A percentile compares a stretch with the other conserved stretches of the same genome.
Evolutionary conservation across 352 stramenopile species (phyloP).

Genomic region (Globisporangium nunn): DNA sequence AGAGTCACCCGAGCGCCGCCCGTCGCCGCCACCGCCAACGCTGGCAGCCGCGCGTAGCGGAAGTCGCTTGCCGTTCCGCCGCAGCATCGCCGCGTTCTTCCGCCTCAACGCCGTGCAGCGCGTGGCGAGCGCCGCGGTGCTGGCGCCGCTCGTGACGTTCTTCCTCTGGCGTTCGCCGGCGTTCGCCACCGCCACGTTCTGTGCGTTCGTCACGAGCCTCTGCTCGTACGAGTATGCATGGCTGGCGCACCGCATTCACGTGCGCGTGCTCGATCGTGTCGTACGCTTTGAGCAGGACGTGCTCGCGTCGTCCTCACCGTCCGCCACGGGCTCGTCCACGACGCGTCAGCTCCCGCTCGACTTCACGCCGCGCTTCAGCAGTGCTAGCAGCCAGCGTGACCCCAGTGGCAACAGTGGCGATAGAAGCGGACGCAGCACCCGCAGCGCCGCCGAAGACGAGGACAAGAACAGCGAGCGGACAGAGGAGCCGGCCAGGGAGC

Average conservation of each 20-base stretch:
- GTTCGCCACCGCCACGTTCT: constrained; percentile 61
- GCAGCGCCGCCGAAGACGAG: constrained; percentile 22
- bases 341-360: neutral
- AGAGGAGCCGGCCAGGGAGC: neutral
- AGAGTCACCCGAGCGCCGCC: neutral
- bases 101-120: constrained; percentile 53
- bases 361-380: neutral
- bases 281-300: constrained; percentile 6
- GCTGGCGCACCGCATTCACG: constrained; percentile 59
- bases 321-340: neutral
- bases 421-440: constrained; percentile 18
- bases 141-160: constrained; percentile 53
- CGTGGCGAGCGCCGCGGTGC: constrained; percentile 43
- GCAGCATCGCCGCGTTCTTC: constrained; percentile 9
- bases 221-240: constrained; percentile 72
- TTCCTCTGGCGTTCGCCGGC: constrained; percentile 62
- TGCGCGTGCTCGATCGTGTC: constrained; percentile 25
- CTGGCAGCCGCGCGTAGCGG: neutral
- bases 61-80: neutral
- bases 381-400: neutral
- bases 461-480: constrained; percentile 1
- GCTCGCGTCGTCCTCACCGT: constrained; percentile 14
- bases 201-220: constrained; percentile 47
- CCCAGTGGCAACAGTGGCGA: constrained; percentile 1
- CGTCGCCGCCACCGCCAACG: neutral